These are phyloP conservation scores for Penicillium sp. DNA, from an alignment of 2,329 filamentous ascomycete genomes.

Conservation along the genomic window DNA sequence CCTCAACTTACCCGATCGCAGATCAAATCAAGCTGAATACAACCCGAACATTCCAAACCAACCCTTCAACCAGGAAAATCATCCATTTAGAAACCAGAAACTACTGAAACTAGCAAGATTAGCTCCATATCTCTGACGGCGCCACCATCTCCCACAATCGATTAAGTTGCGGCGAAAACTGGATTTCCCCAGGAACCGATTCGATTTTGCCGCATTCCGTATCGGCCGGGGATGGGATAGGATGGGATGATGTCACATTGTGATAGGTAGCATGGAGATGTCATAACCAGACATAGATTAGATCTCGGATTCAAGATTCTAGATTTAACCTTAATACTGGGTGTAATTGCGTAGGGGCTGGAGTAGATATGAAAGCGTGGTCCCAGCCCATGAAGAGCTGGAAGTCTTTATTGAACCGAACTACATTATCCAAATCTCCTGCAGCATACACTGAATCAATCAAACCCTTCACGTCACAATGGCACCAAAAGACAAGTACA, in stretches of 20 bases:
- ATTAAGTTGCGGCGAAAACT: conserved; percentile 5
- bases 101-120: too few species aligned
- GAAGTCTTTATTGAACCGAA: not conserved
- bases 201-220: conserved; percentile 9
- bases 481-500: conserved; percentile 57
- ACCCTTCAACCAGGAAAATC: not conserved
- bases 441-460: not conserved
- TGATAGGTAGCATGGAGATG: not conserved
- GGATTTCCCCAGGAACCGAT: not conserved
- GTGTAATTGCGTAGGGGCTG: not conserved
- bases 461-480: conserved; percentile 35
- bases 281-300: not conserved
- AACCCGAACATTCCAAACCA: not conserved
- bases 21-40: not conserved
- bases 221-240: not conserved
- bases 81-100: not conserved
- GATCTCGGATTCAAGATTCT: not conserved
- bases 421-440: not conserved
- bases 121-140: not conserved
- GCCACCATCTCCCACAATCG: not conserved
- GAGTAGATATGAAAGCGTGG: not conserved
- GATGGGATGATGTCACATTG: conserved; percentile 10
- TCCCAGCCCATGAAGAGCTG: not conserved
- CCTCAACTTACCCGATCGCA: not conserved
- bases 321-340: too few species aligned